phyloP scores from a whole-genome alignment of 2,329 filamentous ascomycete genomes.

The Colletotrichum sojae region DNA sequence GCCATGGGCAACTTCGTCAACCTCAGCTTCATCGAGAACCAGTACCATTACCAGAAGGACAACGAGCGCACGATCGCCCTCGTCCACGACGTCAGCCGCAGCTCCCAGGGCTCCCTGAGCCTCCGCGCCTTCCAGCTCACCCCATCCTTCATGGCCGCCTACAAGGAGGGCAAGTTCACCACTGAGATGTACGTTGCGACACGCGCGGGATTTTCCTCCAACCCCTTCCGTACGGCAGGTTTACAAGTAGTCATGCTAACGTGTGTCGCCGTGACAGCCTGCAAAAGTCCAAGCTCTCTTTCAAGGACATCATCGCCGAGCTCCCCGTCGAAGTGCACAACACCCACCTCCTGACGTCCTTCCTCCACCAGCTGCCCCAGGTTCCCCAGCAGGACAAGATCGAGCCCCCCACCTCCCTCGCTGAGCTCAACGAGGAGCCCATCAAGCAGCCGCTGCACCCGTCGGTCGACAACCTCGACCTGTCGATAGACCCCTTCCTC shows the following conservation, averaged over 20 bases:
- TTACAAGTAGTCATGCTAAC: constrained; percentile 27
- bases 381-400: constrained; percentile 76
- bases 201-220: neutral
- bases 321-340: constrained; percentile 93
- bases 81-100: constrained; percentile 95
- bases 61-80: constrained; percentile 91
- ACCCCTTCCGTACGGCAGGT: neutral
- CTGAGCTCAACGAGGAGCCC: constrained; percentile 80
- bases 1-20: constrained; percentile 99
- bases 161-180: constrained; percentile 98
- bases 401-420: constrained; percentile 82
- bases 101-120: constrained; percentile 90
- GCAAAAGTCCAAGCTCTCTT: constrained; percentile 93
- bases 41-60: constrained; percentile 96
- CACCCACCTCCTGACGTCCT: constrained; percentile 95
- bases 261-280: constrained; percentile 70
- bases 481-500: constrained; percentile 96
- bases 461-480: constrained; percentile 89
- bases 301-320: constrained; percentile 94
- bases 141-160: constrained; percentile 88
- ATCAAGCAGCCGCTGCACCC: constrained; percentile 80
- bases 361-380: constrained; percentile 90
- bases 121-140: constrained; percentile 93
- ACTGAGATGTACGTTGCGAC: constrained; percentile 80
- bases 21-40: constrained; percentile 96